Percentiles rank a stretch among this genome's conserved stretches.
These are phyloP conservation scores for Blastosporella zonata DNA, from an alignment of 1,284 basidiomycete genomes.

Conservation along the genomic window DNA sequence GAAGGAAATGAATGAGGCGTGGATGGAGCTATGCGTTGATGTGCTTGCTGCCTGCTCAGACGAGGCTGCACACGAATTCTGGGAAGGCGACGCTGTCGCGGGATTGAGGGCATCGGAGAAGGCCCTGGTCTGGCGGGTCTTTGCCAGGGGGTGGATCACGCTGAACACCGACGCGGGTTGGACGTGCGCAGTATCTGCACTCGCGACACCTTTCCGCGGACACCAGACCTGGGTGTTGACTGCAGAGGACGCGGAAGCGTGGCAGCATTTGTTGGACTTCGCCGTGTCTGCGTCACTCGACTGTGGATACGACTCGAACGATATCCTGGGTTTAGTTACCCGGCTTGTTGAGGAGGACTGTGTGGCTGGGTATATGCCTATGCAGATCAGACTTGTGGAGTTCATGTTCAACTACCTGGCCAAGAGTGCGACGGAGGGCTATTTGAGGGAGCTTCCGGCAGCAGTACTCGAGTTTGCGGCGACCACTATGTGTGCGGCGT, in stretches of 20 bases:
- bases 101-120: constrained; percentile 37
- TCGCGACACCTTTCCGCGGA: constrained; percentile 63
- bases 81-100: constrained; percentile 34
- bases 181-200: constrained; percentile 53
- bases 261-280: constrained; percentile 55
- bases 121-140: constrained; percentile 52
- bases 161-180: constrained; percentile 39
- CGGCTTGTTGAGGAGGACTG: constrained; percentile 10
- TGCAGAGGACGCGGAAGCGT: constrained; percentile 49
- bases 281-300: constrained; percentile 56
- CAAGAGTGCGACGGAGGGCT: constrained; percentile 3
- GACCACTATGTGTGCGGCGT: constrained; percentile 55
- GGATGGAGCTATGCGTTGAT: constrained; percentile 60
- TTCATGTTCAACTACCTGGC: constrained; percentile 13
- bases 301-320: constrained; percentile 48
- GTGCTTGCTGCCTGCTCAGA: constrained; percentile 42
- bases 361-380: constrained; percentile 1
- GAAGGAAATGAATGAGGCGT: constrained; percentile 29
- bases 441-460: constrained; percentile 38
- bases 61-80: constrained; percentile 52
- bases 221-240: constrained; percentile 51
- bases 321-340: constrained; percentile 55
- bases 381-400: constrained; percentile 17
- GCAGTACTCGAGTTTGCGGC: constrained; percentile 54
- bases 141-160: constrained; percentile 50